phyloP scores from a whole-genome alignment of 2,329 filamentous ascomycete species.

The Fusarium lyarnte region DNA sequence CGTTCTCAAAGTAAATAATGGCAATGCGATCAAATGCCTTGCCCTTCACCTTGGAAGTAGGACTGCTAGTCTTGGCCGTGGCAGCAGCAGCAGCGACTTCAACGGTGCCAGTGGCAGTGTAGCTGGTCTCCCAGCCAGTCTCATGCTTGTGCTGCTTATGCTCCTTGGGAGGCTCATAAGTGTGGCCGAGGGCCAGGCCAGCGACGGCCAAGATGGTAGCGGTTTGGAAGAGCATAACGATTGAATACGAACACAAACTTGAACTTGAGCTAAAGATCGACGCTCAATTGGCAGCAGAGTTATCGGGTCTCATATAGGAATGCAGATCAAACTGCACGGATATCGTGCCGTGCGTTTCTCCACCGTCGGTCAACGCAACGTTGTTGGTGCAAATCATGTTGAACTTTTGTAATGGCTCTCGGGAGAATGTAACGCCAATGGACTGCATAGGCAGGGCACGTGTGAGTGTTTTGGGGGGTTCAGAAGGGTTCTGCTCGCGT shows the following conservation, averaged over 20 bases:
- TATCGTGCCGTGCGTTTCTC: conserved; percentile 14
- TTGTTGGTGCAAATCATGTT: not conserved
- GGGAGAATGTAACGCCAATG: conserved; percentile 15
- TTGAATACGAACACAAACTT: not conserved
- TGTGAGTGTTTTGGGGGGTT: not conserved
- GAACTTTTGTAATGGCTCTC: not conserved
- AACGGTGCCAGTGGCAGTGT: conserved; percentile 62
- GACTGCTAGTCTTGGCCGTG: conserved; percentile 68
- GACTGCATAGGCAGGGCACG: conserved; percentile 15
- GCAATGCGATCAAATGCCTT: conserved; percentile 78
- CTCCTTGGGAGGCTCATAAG: conserved; percentile 3
- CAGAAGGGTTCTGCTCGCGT: not conserved
- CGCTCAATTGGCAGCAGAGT: not conserved
- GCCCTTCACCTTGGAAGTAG: conserved; percentile 72
- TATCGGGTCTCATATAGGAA: not conserved
- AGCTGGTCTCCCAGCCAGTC: conserved; percentile 50
- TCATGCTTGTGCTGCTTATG: not conserved
- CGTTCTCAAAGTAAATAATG: conserved; percentile 82
- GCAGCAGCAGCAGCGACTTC: conserved; percentile 66
- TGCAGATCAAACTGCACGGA: not conserved
- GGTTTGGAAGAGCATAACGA: conserved; percentile 32
- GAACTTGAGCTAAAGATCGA: too few species aligned
- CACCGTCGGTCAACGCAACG: conserved; percentile 15
- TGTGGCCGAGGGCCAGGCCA: conserved; percentile 38
- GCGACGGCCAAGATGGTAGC: conserved; percentile 41